A percentile compares a stretch with the other conserved stretches of the same genome.
These are phyloP conservation scores for Allium fistulosum DNA, from an alignment of 106 monocot species.

Conservation along the genomic window DNA sequence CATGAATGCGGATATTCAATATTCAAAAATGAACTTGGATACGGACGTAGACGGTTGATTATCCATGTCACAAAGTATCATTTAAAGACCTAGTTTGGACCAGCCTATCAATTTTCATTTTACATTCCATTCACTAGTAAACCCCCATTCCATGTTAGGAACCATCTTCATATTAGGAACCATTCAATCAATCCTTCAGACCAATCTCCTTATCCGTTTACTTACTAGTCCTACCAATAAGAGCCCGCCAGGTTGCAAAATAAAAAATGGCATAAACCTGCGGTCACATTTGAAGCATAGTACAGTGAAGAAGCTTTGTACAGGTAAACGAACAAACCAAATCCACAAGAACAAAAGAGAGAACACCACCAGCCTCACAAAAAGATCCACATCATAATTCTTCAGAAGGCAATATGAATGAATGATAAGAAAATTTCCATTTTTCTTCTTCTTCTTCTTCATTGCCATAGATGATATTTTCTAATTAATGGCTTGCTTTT, in stretches of 20 bases:
- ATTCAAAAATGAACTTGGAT: too few relatives aligned
- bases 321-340: neutral
- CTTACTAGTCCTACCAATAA: neutral
- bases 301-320: neutral
- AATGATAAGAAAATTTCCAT: slow-evolving; percentile 2
- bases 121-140: too few relatives aligned
- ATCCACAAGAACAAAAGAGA: slow-evolving; percentile 3
- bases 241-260: neutral
- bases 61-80: too few relatives aligned
- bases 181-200: neutral
- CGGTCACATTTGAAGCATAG: neutral
- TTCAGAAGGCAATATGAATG: slow-evolving; percentile 4
- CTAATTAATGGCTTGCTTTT: slow-evolving; percentile 14
- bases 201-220: slow-evolving; percentile 7
- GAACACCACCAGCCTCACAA: slow-evolving; percentile 5
- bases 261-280: neutral
- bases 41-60: too few relatives aligned
- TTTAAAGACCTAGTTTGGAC: too few relatives aligned
- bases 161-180: neutral
- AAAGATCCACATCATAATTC: slow-evolving; percentile 7
- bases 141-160: too few relatives aligned
- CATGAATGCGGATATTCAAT: too few relatives aligned
- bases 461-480: slow-evolving; percentile 5
- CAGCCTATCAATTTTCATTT: too few relatives aligned
- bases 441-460: slow-evolving; percentile 11